These are phyloP conservation scores for Stentor coeruleus DNA, from an alignment of 73 alveolate species.

Conservation along the genomic window DNA sequence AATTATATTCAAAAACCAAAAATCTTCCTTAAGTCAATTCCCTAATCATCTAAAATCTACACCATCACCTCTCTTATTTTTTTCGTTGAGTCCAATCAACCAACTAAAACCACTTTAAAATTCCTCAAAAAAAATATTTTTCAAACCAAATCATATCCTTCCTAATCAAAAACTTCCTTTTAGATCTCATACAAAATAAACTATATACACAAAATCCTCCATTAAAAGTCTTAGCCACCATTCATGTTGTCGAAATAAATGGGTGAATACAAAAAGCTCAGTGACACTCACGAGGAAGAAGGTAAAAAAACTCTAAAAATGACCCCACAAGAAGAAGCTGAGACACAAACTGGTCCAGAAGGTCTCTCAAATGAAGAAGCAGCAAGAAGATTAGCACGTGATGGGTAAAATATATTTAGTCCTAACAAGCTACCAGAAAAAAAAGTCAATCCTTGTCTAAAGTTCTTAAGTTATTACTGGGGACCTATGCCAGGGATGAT, in stretches of 20 bases:
- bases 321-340: conserved; percentile 8
- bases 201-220: no score
- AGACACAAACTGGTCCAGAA: not conserved
- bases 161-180: no score
- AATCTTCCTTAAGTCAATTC: no score
- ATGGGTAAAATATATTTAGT: conserved; percentile 6
- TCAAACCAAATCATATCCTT: no score
- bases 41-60: no score
- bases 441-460: conserved; percentile 26
- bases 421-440: conserved; percentile 30
- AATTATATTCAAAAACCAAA: no score
- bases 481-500: conserved; percentile 36
- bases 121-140: no score
- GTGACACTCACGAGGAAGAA: not conserved
- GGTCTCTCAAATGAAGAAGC: conserved; percentile 25
- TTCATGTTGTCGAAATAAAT: conserved; percentile 5
- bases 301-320: not conserved
- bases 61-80: no score
- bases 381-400: conserved; percentile 18
- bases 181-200: no score
- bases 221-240: no score
- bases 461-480: conserved; percentile 28
- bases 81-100: no score
- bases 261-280: conserved; percentile 22
- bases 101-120: no score